phyloP scores from a whole-genome alignment of 352 stramenopile genomes.

The Globisporangium rhizosaccharum region DNA sequence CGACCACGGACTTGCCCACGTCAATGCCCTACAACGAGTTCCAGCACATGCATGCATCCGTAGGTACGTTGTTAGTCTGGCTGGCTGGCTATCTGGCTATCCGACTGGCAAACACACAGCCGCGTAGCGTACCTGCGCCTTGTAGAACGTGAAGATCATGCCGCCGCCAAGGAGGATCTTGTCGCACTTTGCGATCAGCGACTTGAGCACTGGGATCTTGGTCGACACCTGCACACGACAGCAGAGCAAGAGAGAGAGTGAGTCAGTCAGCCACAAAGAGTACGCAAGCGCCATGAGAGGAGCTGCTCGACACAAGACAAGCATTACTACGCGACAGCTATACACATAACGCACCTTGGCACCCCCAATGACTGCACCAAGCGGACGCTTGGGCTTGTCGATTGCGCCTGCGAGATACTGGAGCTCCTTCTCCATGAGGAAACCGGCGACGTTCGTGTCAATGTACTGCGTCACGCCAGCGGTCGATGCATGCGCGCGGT shows the following conservation, averaged over 20 bases:
- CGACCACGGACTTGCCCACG: slow-evolving; percentile 93
- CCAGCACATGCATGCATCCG: neutral
- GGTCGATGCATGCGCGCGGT: slow-evolving; percentile 97
- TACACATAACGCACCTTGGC: slow-evolving; percentile 79
- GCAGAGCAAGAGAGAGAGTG: neutral
- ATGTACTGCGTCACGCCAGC: slow-evolving; percentile 96
- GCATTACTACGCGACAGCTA: too few species aligned
- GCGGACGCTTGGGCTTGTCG: slow-evolving; percentile 86
- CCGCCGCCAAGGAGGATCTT: slow-evolving; percentile 95
- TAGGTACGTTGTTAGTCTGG: neutral
- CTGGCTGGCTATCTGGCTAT: neutral
- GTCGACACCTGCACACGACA: slow-evolving; percentile 42
- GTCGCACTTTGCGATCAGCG: slow-evolving; percentile 94
- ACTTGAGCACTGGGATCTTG: slow-evolving; percentile 97
- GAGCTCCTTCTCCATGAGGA: slow-evolving; percentile 97
- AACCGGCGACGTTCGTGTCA: slow-evolving; percentile 90
- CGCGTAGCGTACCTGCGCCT: slow-evolving; percentile 62
- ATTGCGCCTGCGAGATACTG: slow-evolving; percentile 92
- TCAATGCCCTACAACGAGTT: slow-evolving; percentile 64
- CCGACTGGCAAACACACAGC: neutral
- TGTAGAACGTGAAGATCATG: slow-evolving; percentile 98
- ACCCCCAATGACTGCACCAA: slow-evolving; percentile 94
- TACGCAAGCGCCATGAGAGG: neutral
- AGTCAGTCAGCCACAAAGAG: neutral
- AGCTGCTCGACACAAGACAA: neutral